phyloP scores from a whole-genome alignment of 371 early-diverging fungal species.

The Mucor plumbeus region DNA sequence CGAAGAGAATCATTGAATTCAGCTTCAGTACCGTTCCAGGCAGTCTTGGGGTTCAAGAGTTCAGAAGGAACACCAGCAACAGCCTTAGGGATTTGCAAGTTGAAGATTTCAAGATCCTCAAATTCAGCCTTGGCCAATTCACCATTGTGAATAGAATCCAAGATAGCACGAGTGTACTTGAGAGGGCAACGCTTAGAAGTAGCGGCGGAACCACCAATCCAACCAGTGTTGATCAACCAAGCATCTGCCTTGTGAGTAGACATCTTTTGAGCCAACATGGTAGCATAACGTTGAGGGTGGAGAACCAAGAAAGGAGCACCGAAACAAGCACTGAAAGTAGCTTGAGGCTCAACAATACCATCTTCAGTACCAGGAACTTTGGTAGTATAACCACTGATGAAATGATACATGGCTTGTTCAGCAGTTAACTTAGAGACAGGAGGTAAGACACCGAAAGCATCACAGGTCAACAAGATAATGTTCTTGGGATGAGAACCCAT shows the following conservation, averaged over 20 bases:
- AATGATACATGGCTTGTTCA: constrained; percentile 97
- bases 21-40: constrained; percentile 78
- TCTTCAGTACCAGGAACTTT: constrained; percentile 98
- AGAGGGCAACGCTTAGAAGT: constrained; percentile 92
- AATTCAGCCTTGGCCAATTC: constrained; percentile 85
- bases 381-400: constrained; percentile 92
- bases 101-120: constrained; percentile 83
- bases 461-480: constrained; percentile 96
- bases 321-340: constrained; percentile 96
- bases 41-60: constrained; percentile 86
- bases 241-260: constrained; percentile 85
- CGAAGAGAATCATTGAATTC: constrained; percentile 71
- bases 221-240: constrained; percentile 99
- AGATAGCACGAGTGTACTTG: constrained; percentile 96
- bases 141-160: constrained; percentile 95
- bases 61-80: constrained; percentile 81
- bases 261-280: constrained; percentile 97
- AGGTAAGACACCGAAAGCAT: constrained; percentile 97
- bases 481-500: constrained; percentile 94
- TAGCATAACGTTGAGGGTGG: constrained; percentile 96
- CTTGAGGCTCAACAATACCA: constrained; percentile 89
- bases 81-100: constrained; percentile 83
- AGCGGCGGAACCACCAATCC: constrained; percentile 95
- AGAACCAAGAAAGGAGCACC: constrained; percentile 97
- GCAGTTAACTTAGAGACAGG: constrained; percentile 92